Base-by-base conservation (phyloP, 1,284 basidiomycete genomes). In the Sphagnurus paluster region DNA sequence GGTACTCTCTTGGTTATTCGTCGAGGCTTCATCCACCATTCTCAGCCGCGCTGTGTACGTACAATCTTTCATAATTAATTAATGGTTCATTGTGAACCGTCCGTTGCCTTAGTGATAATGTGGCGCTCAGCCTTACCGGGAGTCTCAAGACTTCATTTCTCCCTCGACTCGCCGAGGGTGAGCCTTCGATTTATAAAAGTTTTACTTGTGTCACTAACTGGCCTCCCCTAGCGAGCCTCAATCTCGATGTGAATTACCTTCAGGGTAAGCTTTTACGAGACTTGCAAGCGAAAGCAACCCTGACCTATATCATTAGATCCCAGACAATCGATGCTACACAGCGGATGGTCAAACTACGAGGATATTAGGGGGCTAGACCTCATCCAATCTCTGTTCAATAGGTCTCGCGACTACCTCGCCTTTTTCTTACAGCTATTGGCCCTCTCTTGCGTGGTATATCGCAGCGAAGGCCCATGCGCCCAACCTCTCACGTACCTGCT, bases 151-250 rank as follows among this genome's bases (percentile, higher is more conserved):
- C 57, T 2, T 55, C 69, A 42, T 71, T 71, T 42, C 49, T 69
- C 10, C 74, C 73, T 0, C 56, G 54, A 34, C 43, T 75, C 8
- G 70, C 64, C 13, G 46, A 54, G 52, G 68, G 74, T 72, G 48
- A 17, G 28, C 1, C 16, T 16, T 9, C 16, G 25, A 6, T 6
- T 32, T 21, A 5, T 17, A 10, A 25, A n/a, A 28, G n/a, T 6
- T 13, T 20, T 20, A 7, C 35, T 9, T 10, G 11, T 3, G 2
- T 6, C 20, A 14, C 11, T 26, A n/a, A 19, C 20, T 10, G 5
- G 19, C 14, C 16, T 7, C 1, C 20, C 30, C 14, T 21, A 63
- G 61, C 54, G 10, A 55, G 48, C 39, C 52, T 65, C 20, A 32
- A 48, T 34, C 35, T 56, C 9, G 57, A 64, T 32, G 36, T 55